phyloP scores from a whole-genome alignment of 2,329 filamentous ascomycete genomes.

The Colletotrichum theobromicola region DNA sequence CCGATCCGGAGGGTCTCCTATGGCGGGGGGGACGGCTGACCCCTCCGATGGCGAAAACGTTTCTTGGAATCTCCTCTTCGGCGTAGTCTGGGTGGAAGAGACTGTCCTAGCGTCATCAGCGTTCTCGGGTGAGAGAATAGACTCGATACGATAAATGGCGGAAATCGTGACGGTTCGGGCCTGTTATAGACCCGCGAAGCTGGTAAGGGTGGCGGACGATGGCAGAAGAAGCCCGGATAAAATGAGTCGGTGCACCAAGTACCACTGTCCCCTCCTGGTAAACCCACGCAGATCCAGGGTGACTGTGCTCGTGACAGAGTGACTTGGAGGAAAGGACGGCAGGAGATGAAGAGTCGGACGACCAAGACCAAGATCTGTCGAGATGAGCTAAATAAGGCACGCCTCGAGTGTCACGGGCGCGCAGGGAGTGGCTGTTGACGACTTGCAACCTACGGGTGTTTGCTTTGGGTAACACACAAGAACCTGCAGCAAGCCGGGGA shows the following conservation, averaged over 20 bases:
- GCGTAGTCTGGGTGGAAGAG: conserved; percentile 33
- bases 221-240: not conserved
- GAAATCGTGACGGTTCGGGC: conserved; percentile 54
- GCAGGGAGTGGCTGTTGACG: not conserved
- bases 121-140: conserved; percentile 53
- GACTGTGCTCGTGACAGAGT: not conserved
- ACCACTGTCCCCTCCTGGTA: conserved; percentile 3
- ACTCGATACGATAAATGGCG: conserved; percentile 55
- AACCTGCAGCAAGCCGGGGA: conserved; percentile 6
- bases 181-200: conserved; percentile 37
- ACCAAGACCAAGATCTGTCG: conserved; percentile 1
- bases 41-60: conserved; percentile 34
- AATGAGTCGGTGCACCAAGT: conserved; percentile 7
- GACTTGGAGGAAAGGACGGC: conserved; percentile 15
- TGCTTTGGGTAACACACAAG: not conserved
- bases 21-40: conserved; percentile 23
- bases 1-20: conserved; percentile 24
- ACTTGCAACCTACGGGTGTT: not conserved
- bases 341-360: not conserved
- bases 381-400: conserved; percentile 13
- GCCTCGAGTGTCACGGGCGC: not conserved
- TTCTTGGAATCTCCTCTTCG: conserved; percentile 42
- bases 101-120: conserved; percentile 39
- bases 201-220: conserved; percentile 15
- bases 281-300: conserved; percentile 5